Evolutionary conservation across 768 basidiomycete genomes (phyloP), one percentile per base, ranked within the genome.

Genomic region (Hortiboletus campestris): DNA sequence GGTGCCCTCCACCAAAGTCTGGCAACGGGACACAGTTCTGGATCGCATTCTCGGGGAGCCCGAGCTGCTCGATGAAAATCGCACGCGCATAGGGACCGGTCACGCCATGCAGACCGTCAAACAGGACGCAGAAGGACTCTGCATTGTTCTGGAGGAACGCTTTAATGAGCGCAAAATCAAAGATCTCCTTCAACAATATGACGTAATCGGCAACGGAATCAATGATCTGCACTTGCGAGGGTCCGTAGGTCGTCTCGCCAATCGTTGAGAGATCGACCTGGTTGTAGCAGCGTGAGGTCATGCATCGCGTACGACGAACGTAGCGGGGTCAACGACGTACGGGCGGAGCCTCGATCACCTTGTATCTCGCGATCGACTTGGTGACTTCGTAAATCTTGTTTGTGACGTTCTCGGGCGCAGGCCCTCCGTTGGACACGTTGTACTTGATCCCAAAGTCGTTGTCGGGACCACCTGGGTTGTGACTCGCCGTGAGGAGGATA

Each of bases 391-490:
- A 96, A 60, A 99, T 98, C 76, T 86, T 88, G 76, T 99, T 81
- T n/a, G 97, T 99, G 55, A 99, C 87, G 67, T 79, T 85, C 76
- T 99, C 97, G 0, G 97, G 94, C 20, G 97, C 97, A 19, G 97
- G 96, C 4, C 97, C 97, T 57, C 97, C 97, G 64, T 99, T 99
- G 38, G 88, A 87, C 46, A 94, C 89, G 74, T 99, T 99, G 80
- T 97, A 99, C 76, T 99, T 98, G 84, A 99, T 98, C 46, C 97
- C 97, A 71, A 98, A 99, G 74, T 99, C 97, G 65, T 91, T 89
- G 68, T 93, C 83, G n/a, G 97, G 97, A 22, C 97, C 97, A 51
- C 97, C 97, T 17, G 97, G 95, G 74, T 99, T 99, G 80, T 99
- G 97, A 57, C 86, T 89, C 17, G 97, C 97, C 6, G 97, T 99